Evolutionary conservation across 495 filamentous ascomycete species (phyloP).

Genomic region (Penicillium soppii): DNA sequence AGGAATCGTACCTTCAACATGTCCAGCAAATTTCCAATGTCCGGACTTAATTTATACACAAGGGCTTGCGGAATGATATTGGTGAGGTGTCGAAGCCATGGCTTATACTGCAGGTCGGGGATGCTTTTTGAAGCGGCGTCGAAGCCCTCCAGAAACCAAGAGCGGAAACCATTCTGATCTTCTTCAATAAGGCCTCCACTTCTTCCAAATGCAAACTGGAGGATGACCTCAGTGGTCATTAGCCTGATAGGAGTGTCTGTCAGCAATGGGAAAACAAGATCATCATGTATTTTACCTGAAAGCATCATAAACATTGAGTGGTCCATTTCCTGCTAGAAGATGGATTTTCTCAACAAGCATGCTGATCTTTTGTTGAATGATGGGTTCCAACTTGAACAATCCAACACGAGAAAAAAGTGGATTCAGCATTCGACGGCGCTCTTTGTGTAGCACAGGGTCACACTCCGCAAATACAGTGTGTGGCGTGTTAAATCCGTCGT

Average conservation of each 20-base stretch:
- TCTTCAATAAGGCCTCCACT: background rate
- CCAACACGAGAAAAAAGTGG: constrained; percentile 2
- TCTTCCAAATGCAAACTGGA: background rate
- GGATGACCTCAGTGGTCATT: background rate
- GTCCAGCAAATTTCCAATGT: too few species aligned
- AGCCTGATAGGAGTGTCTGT: too few species aligned
- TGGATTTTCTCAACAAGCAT: background rate
- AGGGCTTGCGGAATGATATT: too few species aligned
- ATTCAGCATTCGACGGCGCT: constrained; percentile 1
- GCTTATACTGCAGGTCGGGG: background rate
- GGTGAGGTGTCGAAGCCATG: background rate
- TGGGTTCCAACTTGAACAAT: constrained; percentile 5
- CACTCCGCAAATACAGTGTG: constrained; percentile 6
- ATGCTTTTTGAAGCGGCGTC: background rate
- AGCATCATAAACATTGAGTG: background rate
- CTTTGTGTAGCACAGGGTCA: background rate
- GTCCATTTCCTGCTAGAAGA: background rate
- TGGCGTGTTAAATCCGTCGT: constrained; percentile 3
- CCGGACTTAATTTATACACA: background rate
- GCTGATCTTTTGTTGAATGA: background rate
- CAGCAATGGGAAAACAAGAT: too few species aligned
- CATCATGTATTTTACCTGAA: background rate
- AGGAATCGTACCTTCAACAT: too few species aligned
- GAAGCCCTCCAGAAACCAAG: background rate
- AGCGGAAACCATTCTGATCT: background rate